Percentiles rank a stretch among this genome's conserved stretches.
These are phyloP conservation scores for Vitis hybrid DNA, from an alignment of 177 flowering plant genomes.

Conservation along the genomic window DNA sequence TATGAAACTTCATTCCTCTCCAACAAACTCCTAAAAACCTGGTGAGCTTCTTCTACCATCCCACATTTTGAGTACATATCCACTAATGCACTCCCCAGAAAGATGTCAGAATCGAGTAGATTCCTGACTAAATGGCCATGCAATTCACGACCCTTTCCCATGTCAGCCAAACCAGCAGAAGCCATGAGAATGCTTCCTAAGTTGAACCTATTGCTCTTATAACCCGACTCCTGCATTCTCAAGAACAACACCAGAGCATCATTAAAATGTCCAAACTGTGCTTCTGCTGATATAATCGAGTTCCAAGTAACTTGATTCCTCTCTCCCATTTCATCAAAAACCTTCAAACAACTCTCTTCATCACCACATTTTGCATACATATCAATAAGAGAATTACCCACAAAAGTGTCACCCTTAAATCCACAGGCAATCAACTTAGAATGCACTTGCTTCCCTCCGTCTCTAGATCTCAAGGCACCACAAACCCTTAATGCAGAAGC, in stretches of 20 bases:
- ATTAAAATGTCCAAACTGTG: conserved; percentile 18
- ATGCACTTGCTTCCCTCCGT: conserved; percentile 31
- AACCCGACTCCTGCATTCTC: conserved; percentile 26
- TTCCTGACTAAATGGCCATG: conserved; percentile 24
- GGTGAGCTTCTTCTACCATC: conserved; percentile 22
- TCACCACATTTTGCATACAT: conserved; percentile 69
- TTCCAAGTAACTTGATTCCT: conserved; percentile 37
- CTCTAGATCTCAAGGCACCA: conserved; percentile 26
- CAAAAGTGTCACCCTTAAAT: conserved; percentile 22
- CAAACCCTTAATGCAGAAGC: conserved; percentile 27
- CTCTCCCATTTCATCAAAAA: conserved; percentile 23
- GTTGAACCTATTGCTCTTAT: conserved; percentile 22
- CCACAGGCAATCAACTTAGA: conserved; percentile 24
- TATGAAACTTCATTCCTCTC: conserved; percentile 32
- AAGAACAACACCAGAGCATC: conserved; percentile 23
- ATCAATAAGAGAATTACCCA: conserved; percentile 46
- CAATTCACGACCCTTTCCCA: conserved; percentile 18
- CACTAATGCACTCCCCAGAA: conserved; percentile 30
- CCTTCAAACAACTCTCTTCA: conserved; percentile 16
- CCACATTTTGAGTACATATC: conserved; percentile 32
- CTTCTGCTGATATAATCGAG: conserved; percentile 28
- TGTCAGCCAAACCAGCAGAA: conserved; percentile 19
- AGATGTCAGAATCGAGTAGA: conserved; percentile 16
- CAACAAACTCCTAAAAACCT: conserved; percentile 17
- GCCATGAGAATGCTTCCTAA: conserved; percentile 24